These are phyloP conservation scores for Physcomitrium patens DNA, from an alignment of 225 moss, liverwort and hornwort genomes.

Conservation along the genomic window DNA sequence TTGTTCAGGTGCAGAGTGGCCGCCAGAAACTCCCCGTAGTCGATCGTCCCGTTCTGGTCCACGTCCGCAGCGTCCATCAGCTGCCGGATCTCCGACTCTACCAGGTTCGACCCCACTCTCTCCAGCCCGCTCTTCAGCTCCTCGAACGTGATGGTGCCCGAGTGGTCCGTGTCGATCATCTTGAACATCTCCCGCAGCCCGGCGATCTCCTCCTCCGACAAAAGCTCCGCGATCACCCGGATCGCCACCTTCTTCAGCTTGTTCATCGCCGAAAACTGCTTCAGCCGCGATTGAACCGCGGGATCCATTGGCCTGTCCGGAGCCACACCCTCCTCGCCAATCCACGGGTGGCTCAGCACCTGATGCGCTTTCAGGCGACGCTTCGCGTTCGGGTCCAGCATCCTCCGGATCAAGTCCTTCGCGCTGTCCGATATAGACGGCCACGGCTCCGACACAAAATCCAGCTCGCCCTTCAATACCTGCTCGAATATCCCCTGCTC, in stretches of 20 bases:
- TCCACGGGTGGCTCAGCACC: constrained; percentile 64
- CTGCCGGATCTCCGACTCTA: constrained; percentile 59
- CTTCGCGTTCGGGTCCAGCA: constrained; percentile 48
- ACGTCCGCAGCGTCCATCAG: constrained; percentile 64
- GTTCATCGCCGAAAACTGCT: constrained; percentile 64
- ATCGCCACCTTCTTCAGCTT: constrained; percentile 66
- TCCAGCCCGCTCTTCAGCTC: constrained; percentile 61
- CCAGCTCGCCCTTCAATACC: constrained; percentile 52
- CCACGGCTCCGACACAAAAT: constrained; percentile 58
- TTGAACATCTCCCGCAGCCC: constrained; percentile 65
- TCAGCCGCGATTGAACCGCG: constrained; percentile 57
- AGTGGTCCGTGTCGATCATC: constrained; percentile 65
- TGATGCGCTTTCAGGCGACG: constrained; percentile 57
- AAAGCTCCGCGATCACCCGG: constrained; percentile 55
- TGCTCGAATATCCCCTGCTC: constrained; percentile 69
- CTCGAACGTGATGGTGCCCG: constrained; percentile 63
- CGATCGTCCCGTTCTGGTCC: constrained; percentile 55
- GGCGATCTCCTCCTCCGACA: constrained; percentile 61
- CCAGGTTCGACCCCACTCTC: constrained; percentile 58
- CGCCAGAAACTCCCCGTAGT: constrained; percentile 61
- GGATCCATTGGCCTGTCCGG: constrained; percentile 56
- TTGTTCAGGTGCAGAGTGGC: constrained; percentile 61
- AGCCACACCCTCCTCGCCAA: constrained; percentile 66
- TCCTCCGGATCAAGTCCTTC: constrained; percentile 57
- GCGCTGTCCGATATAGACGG: constrained; percentile 57